Conservation (phyloP, 768 basidiomycete species). For the Crassisporium funariophilum region DNA sequence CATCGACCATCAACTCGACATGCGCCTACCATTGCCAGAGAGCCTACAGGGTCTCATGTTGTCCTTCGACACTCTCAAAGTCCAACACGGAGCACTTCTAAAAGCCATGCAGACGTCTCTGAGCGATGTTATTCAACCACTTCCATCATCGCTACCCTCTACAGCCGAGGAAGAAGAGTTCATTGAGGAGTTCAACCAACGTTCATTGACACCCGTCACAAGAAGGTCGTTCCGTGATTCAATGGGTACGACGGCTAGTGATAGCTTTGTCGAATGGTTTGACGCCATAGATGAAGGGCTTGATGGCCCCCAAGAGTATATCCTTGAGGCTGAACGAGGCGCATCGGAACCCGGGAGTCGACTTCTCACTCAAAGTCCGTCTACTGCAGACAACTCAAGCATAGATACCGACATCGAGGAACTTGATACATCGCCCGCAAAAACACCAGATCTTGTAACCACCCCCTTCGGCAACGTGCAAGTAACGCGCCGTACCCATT, state of each 20-base stretch:
- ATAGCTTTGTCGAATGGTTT: constrained; percentile 69
- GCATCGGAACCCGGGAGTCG: constrained; percentile 40
- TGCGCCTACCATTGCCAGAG: constrained; percentile 15
- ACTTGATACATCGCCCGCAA: constrained; percentile 15
- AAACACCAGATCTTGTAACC: constrained; percentile 10
- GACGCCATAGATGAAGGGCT: constrained; percentile 68
- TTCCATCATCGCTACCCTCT: constrained; percentile 40
- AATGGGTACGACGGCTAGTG: constrained; percentile 49
- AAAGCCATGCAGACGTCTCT: constrained; percentile 40
- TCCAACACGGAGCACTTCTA: constrained; percentile 57
- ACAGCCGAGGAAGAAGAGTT: constrained; percentile 52
- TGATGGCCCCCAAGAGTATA: constrained; percentile 65
- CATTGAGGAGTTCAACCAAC: constrained; percentile 4
- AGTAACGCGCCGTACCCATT: constrained; percentile 51
- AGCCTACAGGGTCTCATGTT: constrained; percentile 45
- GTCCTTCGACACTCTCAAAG: constrained; percentile 55
- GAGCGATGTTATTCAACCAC: constrained; percentile 28
- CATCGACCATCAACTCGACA: constrained; percentile 11
- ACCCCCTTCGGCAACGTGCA: constrained; percentile 22
- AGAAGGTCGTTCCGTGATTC: constrained; percentile 47
- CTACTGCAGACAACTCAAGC: constrained; percentile 49
- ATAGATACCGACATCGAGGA: constrained; percentile 57
- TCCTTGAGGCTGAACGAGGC: constrained; percentile 49
- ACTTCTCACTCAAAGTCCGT: constrained; percentile 41
- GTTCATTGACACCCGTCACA: constrained; percentile 25